Conservation (phyloP, 2,329 filamentous ascomycete genomes). For the Rasamsonia emersonii region DNA sequence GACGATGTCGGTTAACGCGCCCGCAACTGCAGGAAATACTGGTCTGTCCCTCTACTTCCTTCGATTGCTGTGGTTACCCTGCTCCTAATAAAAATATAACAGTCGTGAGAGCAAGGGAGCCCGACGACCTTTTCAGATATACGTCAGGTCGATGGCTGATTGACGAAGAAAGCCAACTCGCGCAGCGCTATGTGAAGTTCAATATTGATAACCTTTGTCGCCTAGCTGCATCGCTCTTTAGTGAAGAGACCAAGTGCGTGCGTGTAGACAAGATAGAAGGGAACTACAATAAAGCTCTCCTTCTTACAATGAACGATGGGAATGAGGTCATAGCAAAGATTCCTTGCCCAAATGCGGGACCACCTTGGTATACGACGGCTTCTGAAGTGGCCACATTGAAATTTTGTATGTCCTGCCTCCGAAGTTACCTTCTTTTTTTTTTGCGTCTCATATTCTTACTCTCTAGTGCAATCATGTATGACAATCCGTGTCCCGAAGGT, state of each 20-base stretch:
- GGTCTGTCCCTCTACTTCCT: too few relatives aligned
- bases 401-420: conserved; percentile 12
- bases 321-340: conserved; percentile 18
- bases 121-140: conserved; percentile 17
- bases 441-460: conserved; percentile 2
- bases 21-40: too few relatives aligned
- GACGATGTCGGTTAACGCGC: too few relatives aligned
- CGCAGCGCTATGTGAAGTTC: conserved; percentile 20
- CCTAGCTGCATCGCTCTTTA: conserved; percentile 14
- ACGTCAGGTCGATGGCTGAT: conserved; percentile 23
- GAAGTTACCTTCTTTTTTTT: not conserved
- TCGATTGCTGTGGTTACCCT: too few relatives aligned
- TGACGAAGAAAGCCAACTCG: conserved; percentile 15
- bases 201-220: conserved; percentile 22
- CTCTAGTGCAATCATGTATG: conserved; percentile 9
- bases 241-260: conserved; percentile 14
- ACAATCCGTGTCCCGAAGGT: conserved; percentile 27
- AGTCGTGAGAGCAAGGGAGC: too few relatives aligned
- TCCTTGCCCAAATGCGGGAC: conserved; percentile 17
- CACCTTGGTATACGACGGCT: conserved; percentile 16
- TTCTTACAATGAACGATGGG: conserved; percentile 14
- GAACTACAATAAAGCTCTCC: conserved; percentile 17
- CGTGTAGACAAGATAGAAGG: conserved; percentile 17
- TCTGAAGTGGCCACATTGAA: conserved; percentile 31
- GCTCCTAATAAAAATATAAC: too few relatives aligned